Evolutionary conservation across 805 yeast genomes (phyloP).

Genomic region (Priceomyces castillae): DNA sequence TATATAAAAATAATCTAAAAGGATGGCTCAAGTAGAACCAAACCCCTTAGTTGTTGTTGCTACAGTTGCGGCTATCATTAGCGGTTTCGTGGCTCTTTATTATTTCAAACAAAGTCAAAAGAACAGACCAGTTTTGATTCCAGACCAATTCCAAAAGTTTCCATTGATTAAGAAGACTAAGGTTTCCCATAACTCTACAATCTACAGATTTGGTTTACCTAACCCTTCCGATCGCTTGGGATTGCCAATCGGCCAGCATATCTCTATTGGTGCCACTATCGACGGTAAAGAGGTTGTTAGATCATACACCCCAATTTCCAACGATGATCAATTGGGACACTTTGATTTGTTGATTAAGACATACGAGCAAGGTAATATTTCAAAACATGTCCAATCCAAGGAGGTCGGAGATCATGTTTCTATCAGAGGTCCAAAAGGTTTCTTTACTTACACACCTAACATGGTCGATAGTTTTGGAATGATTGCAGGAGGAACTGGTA

Average conservation of each 20-base stretch:
- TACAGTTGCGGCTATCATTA: conserved; percentile 37
- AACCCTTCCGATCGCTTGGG: conserved; percentile 72
- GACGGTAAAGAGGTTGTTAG: conserved; percentile 78
- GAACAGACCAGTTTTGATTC: conserved; percentile 53
- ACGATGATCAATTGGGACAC: conserved; percentile 73
- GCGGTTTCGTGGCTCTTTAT: conserved; percentile 32
- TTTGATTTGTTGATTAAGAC: conserved; percentile 85
- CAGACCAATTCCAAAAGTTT: conserved; percentile 70
- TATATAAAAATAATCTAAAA: background rate
- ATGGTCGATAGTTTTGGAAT: conserved; percentile 72
- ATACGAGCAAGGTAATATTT: conserved; percentile 81
- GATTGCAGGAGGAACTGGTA: conserved; percentile 98
- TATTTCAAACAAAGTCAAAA: conserved; percentile 28
- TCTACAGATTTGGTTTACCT: conserved; percentile 83
- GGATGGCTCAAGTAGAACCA: conserved; percentile 23
- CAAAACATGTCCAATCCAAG: conserved; percentile 67
- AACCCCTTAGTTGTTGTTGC: conserved; percentile 41
- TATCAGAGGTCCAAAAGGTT: conserved; percentile 90
- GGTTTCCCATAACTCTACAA: conserved; percentile 75
- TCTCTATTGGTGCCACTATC: conserved; percentile 71
- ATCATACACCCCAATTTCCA: conserved; percentile 87
- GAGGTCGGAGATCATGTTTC: conserved; percentile 75
- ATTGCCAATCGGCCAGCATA: conserved; percentile 92
- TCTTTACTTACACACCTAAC: conserved; percentile 77
- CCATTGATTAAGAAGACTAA: conserved; percentile 75